phyloP scores from a whole-genome alignment of 2,329 filamentous ascomycete genomes.

The Diaporthe sp. region DNA sequence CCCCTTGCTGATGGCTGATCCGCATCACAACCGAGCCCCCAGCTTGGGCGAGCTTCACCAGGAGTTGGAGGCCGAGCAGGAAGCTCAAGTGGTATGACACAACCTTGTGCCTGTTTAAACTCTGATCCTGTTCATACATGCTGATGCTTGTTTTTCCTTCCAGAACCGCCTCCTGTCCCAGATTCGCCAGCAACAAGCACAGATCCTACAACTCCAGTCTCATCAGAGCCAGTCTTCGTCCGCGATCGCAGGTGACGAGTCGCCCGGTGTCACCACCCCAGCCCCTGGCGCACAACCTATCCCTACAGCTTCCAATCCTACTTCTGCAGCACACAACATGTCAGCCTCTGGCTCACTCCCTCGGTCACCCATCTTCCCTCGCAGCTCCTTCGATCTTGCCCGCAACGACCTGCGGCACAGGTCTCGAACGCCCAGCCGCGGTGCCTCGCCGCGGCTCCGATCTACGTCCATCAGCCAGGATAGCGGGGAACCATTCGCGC shows the following conservation, averaged over 20 bases:
- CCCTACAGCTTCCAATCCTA: slow-evolving; percentile 50
- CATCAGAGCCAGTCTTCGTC: slow-evolving; percentile 54
- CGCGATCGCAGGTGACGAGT: slow-evolving; percentile 54
- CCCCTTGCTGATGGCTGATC: slow-evolving; percentile 64
- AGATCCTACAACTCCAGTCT: slow-evolving; percentile 73
- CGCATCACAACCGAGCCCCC: slow-evolving; percentile 76
- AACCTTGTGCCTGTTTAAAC: not conserved
- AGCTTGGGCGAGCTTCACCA: slow-evolving; percentile 85
- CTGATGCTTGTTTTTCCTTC: not conserved
- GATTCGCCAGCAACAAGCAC: slow-evolving; percentile 82
- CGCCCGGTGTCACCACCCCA: slow-evolving; percentile 48
- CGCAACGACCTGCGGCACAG: slow-evolving; percentile 68
- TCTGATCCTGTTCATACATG: not conserved
- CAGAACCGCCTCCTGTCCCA: slow-evolving; percentile 83
- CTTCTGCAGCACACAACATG: slow-evolving; percentile 52
- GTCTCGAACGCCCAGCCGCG: slow-evolving; percentile 72
- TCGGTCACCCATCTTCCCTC: slow-evolving; percentile 65
- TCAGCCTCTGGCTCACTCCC: slow-evolving; percentile 60
- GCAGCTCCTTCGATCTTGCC: slow-evolving; percentile 72
- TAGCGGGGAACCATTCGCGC: slow-evolving; percentile 69
- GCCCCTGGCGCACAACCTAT: slow-evolving; percentile 40
- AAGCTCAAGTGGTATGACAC: slow-evolving; percentile 78
- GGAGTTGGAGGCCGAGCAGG: slow-evolving; percentile 83
- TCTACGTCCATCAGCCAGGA: slow-evolving; percentile 72
- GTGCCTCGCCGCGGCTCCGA: slow-evolving; percentile 69